Conservation (phyloP, 2,329 filamentous ascomycete genomes). For the Aspergillus sojae region DNA sequence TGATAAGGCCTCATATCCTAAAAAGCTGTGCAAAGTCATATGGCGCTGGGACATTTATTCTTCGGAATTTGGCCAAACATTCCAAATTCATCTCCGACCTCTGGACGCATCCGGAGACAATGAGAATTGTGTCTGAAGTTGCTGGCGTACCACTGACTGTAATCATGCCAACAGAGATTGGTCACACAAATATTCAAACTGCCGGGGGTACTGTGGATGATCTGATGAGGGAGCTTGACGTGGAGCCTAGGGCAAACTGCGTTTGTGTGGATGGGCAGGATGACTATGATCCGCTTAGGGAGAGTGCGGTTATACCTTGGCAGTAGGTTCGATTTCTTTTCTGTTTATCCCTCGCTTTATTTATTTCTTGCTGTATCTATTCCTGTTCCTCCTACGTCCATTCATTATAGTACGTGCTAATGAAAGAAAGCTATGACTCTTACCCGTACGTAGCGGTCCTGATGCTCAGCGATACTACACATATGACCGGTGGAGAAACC, state of each 20-base stretch:
- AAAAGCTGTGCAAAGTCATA: background rate
- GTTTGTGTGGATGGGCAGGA: background rate
- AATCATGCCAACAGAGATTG: conserved; percentile 29
- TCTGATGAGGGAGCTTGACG: conserved; percentile 16
- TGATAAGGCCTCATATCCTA: background rate
- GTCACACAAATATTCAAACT: conserved; percentile 30
- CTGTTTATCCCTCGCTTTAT: background rate
- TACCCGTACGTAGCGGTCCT: conserved; percentile 32
- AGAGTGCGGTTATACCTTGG: conserved; percentile 1
- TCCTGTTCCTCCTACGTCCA: background rate
- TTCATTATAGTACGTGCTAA: background rate
- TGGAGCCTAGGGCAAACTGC: conserved; percentile 22
- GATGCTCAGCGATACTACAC: conserved; percentile 32
- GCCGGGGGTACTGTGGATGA: conserved; percentile 19
- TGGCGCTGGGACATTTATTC: conserved; percentile 20
- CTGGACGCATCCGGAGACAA: conserved; percentile 28
- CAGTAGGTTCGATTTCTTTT: background rate
- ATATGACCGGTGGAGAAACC: conserved; percentile 34
- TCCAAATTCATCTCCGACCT: conserved; percentile 28
- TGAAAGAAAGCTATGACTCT: conserved; percentile 21
- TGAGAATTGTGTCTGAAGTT: conserved; percentile 26
- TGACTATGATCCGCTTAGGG: background rate
- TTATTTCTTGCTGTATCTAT: background rate
- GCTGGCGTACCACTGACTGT: conserved; percentile 24
- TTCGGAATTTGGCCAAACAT: conserved; percentile 24